Conservation (phyloP, 2,329 filamentous ascomycete genomes). For the Coniochaeta ligniaria region DNA sequence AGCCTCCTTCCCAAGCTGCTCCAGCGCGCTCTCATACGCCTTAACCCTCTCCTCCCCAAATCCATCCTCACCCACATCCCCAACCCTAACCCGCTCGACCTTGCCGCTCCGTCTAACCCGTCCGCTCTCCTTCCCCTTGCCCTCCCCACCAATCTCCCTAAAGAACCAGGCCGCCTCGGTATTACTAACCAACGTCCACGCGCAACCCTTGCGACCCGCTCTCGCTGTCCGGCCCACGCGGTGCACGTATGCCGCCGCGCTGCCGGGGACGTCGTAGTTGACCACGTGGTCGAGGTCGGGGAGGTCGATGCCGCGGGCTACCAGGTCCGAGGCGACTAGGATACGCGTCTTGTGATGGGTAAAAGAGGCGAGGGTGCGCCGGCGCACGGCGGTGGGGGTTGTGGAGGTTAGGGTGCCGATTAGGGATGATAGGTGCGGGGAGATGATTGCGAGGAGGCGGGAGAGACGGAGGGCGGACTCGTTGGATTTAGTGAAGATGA, state of each 20-base stretch:
- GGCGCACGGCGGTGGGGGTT: conserved; percentile 63
- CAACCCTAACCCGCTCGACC: conserved; percentile 41
- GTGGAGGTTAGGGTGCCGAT: conserved; percentile 72
- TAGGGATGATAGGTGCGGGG: conserved; percentile 45
- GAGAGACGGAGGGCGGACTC: conserved; percentile 83
- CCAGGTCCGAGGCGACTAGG: conserved; percentile 87
- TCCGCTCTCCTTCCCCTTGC: conserved; percentile 37
- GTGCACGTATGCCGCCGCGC: conserved; percentile 79
- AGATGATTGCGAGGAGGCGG: conserved; percentile 64
- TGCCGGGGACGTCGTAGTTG: conserved; percentile 87
- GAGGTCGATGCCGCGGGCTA: conserved; percentile 83
- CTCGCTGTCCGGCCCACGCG: conserved; percentile 86
- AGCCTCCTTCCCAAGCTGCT: conserved; percentile 55
- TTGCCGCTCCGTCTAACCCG: conserved; percentile 31
- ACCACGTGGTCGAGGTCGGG: conserved; percentile 74
- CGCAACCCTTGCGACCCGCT: conserved; percentile 66
- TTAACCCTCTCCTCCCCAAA: conserved; percentile 40
- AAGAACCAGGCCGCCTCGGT: conserved; percentile 89
- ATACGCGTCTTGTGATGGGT: conserved; percentile 56
- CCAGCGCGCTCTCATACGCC: conserved; percentile 50
- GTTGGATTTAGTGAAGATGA: conserved; percentile 89
- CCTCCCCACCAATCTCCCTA: conserved; percentile 63
- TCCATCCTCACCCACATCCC: conserved; percentile 33
- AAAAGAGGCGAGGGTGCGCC: conserved; percentile 63
- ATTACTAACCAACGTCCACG: conserved; percentile 81